These are phyloP conservation scores for Monosporascus sp. DNA, from an alignment of 2,329 filamentous ascomycete species.

Conservation along the genomic window DNA sequence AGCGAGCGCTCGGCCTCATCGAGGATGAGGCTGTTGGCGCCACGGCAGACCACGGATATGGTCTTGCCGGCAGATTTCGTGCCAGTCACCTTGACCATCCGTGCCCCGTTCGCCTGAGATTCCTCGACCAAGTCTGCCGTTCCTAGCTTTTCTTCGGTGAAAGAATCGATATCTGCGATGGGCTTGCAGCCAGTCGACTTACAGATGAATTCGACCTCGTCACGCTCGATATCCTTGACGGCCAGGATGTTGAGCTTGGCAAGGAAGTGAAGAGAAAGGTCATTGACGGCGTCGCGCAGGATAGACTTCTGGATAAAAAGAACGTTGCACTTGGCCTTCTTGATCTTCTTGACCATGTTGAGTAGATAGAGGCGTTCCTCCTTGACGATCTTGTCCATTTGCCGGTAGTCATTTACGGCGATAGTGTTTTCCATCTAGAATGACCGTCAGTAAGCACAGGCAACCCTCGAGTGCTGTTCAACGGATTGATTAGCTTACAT, in stretches of 20 bases:
- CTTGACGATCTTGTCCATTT: conserved; percentile 99
- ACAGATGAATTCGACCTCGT: conserved; percentile 99
- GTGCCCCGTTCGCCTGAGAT: conserved; percentile 76
- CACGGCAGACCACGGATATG: conserved; percentile 88
- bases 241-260: conserved; percentile 94
- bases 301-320: conserved; percentile 98
- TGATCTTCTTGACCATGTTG: conserved; percentile 99
- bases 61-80: conserved; percentile 82
- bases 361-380: conserved; percentile 97
- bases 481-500: conserved; percentile 50
- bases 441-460: conserved; percentile 2
- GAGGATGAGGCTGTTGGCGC: conserved; percentile 88
- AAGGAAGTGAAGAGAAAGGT: conserved; percentile 93
- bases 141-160: conserved; percentile 96
- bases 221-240: conserved; percentile 96
- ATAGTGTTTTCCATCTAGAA: conserved; percentile 96
- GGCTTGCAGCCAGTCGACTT: conserved; percentile 99
- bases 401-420: conserved; percentile 96
- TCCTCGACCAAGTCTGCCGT: conserved; percentile 92
- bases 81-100: conserved; percentile 92
- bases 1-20: conserved; percentile 96
- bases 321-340: conserved; percentile 99
- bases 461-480: background rate
- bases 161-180: conserved; percentile 96
- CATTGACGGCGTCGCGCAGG: conserved; percentile 93